Percentiles rank a stretch among this genome's conserved stretches.
Conservation (phyloP, 495 filamentous ascomycete species). For the Aspergillus panamensis region DNA sequence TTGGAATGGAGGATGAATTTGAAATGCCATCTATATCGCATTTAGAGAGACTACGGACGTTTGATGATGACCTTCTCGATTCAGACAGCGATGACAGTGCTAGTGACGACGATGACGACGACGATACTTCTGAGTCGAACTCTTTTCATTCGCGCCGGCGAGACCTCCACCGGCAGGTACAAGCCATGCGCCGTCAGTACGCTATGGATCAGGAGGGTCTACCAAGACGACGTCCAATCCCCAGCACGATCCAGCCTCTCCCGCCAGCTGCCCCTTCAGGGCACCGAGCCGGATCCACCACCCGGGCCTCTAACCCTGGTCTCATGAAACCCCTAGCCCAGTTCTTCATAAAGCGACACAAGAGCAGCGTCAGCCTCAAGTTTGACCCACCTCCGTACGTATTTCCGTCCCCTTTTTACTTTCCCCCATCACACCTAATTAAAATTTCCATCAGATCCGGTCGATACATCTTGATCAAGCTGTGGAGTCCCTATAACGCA, state of each 20-base stretch:
- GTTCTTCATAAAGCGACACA: constrained; percentile 75
- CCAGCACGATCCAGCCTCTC: constrained; percentile 30
- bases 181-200: constrained; percentile 25
- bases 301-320: constrained; percentile 34
- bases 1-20: constrained; percentile 8
- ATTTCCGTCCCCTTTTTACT: neutral
- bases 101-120: constrained; percentile 40
- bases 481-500: constrained; percentile 67
- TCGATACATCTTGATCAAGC: constrained; percentile 75
- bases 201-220: constrained; percentile 17
- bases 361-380: constrained; percentile 79
- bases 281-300: constrained; percentile 1
- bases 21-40: constrained; percentile 23
- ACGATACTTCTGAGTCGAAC: constrained; percentile 23
- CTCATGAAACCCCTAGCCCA: constrained; percentile 67
- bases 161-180: constrained; percentile 27
- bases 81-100: constrained; percentile 49
- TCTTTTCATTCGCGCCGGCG: constrained; percentile 31
- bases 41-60: constrained; percentile 23
- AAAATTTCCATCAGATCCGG: constrained; percentile 48
- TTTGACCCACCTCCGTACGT: constrained; percentile 85
- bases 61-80: constrained; percentile 39
- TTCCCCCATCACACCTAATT: constrained; percentile 9
- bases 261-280: constrained; percentile 14
- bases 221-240: constrained; percentile 24